These are phyloP conservation scores for Penicillium lagena DNA, from an alignment of 495 filamentous ascomycete species.

Conservation along the genomic window DNA sequence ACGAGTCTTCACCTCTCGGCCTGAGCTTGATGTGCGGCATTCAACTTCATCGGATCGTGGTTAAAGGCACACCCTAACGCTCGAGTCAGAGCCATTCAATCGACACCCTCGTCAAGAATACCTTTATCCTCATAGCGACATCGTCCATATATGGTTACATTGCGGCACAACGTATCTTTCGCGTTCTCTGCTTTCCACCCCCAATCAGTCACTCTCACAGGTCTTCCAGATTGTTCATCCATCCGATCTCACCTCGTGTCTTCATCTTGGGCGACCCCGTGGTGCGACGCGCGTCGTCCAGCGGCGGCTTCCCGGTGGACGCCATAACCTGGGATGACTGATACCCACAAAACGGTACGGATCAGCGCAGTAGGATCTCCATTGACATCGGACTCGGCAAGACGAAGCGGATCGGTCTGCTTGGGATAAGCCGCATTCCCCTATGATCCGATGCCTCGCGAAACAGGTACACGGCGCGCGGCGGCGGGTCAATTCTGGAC, in stretches of 20 bases:
- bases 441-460: conserved; percentile 12
- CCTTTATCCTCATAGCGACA: conserved; percentile 87
- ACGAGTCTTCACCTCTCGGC: too few relatives aligned
- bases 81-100: too few relatives aligned
- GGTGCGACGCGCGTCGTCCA: conserved; percentile 41
- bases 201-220: conserved; percentile 4
- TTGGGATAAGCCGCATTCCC: conserved; percentile 40
- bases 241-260: conserved; percentile 47
- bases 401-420: conserved; percentile 22
- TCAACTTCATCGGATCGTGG: conserved; percentile 66
- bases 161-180: conserved; percentile 87
- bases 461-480: conserved; percentile 10
- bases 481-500: conserved; percentile 14
- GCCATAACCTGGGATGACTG: conserved; percentile 28
- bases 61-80: conserved; percentile 75
- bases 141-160: conserved; percentile 89
- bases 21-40: conserved; percentile 32
- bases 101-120: conserved; percentile 7
- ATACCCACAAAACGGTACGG: conserved; percentile 25
- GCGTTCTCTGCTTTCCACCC: conserved; percentile 45
- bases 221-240: neutral
- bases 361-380: conserved; percentile 35
- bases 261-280: conserved; percentile 56
- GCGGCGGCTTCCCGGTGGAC: conserved; percentile 33
- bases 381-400: conserved; percentile 30